Evolutionary conservation across 177 flowering plant genomes (phyloP).

Genomic region (Vitis hybrid): DNA sequence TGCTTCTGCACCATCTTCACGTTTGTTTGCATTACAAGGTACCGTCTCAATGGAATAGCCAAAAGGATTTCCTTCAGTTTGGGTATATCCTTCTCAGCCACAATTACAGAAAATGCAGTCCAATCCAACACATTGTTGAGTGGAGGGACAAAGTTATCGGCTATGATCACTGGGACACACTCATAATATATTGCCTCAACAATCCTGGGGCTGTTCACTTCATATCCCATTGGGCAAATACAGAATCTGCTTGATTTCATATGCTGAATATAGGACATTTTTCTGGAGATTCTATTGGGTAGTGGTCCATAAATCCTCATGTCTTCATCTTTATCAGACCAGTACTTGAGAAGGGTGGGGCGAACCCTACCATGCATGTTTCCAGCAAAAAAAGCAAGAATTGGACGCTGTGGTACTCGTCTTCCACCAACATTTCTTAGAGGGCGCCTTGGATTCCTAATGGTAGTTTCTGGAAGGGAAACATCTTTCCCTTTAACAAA

Average conservation of each 20-base stretch:
- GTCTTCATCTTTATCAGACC: conserved; percentile 73
- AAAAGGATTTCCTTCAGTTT: conserved; percentile 68
- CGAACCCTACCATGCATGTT: conserved; percentile 90
- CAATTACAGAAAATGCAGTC: conserved; percentile 75
- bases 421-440: conserved; percentile 67
- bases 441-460: conserved; percentile 63
- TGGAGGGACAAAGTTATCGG: conserved; percentile 82
- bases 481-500: conserved; percentile 73
- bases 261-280: conserved; percentile 70
- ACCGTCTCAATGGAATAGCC: conserved; percentile 65
- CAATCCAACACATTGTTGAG: conserved; percentile 74
- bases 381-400: conserved; percentile 94
- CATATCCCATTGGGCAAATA: conserved; percentile 92
- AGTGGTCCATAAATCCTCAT: conserved; percentile 82
- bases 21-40: conserved; percentile 64
- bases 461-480: conserved; percentile 87
- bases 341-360: conserved; percentile 61
- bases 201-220: conserved; percentile 94
- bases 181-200: conserved; percentile 89
- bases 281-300: conserved; percentile 50
- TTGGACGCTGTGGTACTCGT: conserved; percentile 75
- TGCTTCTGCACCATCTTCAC: conserved; percentile 90
- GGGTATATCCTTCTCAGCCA: conserved; percentile 86
- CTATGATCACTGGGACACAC: conserved; percentile 92
- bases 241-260: conserved; percentile 93